Evolutionary conservation across 2,329 filamentous ascomycete species (phyloP).

Genomic region (Fusarium temperatum): DNA sequence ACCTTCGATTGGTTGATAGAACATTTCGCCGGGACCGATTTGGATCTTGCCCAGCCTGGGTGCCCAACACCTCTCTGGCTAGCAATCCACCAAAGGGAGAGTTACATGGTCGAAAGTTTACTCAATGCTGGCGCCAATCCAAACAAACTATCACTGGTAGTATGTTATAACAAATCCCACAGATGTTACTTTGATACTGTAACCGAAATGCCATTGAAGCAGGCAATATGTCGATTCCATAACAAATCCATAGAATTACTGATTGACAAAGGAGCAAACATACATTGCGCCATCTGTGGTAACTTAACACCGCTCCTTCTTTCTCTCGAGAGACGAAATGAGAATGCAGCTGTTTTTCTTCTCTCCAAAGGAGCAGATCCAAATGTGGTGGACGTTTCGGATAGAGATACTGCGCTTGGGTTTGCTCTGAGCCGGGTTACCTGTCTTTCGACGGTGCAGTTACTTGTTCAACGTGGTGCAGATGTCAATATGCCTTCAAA

Average conservation of each 20-base stretch:
- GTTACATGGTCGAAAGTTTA: not conserved
- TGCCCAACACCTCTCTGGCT: not conserved
- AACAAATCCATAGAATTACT: accelerated
- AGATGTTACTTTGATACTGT: no score
- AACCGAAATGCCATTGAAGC: not conserved
- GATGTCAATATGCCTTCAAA: accelerated
- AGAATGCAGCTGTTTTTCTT: not conserved
- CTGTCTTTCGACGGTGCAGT: accelerated
- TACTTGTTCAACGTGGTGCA: accelerated
- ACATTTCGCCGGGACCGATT: accelerated
- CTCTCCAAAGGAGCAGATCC: conserved; percentile 26
- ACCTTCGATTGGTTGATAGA: not conserved
- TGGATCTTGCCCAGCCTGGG: not conserved
- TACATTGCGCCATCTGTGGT: accelerated
- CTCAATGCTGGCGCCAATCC: not conserved
- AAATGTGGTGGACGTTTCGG: not conserved
- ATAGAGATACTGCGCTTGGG: accelerated
- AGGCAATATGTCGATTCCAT: accelerated
- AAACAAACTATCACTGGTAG: not conserved
- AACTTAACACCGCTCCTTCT: accelerated
- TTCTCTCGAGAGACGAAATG: accelerated
- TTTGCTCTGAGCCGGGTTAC: accelerated
- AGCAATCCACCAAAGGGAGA: accelerated
- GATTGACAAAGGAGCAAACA: not conserved
- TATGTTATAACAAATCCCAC: no score